A percentile compares a stretch with the other conserved stretches of the same genome.
These are phyloP conservation scores for Yarrowia sp. DNA, from an alignment of 805 yeast species.

Conservation along the genomic window DNA sequence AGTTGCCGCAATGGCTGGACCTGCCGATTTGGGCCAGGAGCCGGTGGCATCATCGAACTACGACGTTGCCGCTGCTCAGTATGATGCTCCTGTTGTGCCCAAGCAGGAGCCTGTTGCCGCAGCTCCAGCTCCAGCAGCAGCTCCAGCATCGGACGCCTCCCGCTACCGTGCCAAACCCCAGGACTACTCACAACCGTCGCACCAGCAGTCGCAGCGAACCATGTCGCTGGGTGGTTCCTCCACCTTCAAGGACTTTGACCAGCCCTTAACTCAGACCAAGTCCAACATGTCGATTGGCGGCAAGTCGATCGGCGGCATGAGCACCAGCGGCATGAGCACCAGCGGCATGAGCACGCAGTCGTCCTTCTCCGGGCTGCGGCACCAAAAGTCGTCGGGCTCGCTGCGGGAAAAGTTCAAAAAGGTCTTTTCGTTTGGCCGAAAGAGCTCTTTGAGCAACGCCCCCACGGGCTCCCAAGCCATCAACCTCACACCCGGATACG, in stretches of 20 bases:
- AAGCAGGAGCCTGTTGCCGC: not conserved
- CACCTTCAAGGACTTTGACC: constrained; percentile 3
- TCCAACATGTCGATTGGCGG: constrained; percentile 21
- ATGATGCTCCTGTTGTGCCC: not conserved
- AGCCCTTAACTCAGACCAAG: constrained; percentile 3
- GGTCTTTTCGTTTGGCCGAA: constrained; percentile 6
- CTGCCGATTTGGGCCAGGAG: not conserved
- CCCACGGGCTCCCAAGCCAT: constrained; percentile 2
- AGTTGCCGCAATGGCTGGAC: not conserved
- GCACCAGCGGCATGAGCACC: not conserved
- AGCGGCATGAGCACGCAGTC: constrained; percentile 13
- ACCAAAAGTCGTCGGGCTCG: constrained; percentile 6
- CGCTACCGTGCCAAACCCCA: not conserved
- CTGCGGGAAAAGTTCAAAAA: constrained; percentile 14
- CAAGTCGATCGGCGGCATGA: constrained; percentile 4
- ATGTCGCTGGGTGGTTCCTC: constrained; percentile 8
- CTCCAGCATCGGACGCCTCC: not conserved
- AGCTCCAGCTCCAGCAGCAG: not conserved
- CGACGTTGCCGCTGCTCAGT: not conserved
- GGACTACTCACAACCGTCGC: not conserved
- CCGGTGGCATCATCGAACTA: not conserved
- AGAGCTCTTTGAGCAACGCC: not conserved
- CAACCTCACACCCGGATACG: not conserved
- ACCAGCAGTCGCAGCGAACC: constrained; percentile 9
- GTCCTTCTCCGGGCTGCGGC: constrained; percentile 2